Percentiles rank a stretch among this genome's conserved stretches.
Conservation (phyloP, 2,329 filamentous ascomycete genomes). For the Colletotrichum scovillei region DNA sequence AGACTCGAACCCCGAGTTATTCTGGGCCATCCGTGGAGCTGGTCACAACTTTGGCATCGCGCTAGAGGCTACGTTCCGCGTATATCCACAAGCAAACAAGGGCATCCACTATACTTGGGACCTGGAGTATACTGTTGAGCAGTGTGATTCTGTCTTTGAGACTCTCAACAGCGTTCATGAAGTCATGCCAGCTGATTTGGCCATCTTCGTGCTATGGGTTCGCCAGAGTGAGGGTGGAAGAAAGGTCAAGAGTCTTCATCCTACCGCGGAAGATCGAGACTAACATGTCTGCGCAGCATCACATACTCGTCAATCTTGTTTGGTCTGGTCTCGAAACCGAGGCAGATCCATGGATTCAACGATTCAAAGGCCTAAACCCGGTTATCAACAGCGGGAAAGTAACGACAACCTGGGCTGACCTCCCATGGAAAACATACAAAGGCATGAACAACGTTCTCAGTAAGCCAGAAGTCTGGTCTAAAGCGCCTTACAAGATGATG, state of each 20-base stretch:
- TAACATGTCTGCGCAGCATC: background rate
- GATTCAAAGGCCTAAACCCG: background rate
- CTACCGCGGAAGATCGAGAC: background rate
- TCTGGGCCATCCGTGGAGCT: slow-evolving; percentile 62
- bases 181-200: slow-evolving; percentile 41
- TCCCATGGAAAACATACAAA: slow-evolving; percentile 30
- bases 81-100: slow-evolving; percentile 46
- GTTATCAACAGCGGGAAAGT: slow-evolving; percentile 14
- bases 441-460: slow-evolving; percentile 25
- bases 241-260: slow-evolving; percentile 39
- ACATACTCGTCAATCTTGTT: slow-evolving; percentile 25
- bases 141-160: slow-evolving; percentile 46
- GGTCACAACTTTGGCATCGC: slow-evolving; percentile 63
- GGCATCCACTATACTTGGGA: slow-evolving; percentile 40
- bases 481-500: slow-evolving; percentile 33
- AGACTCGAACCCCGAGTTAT: slow-evolving; percentile 48
- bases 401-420: slow-evolving; percentile 11
- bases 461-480: slow-evolving; percentile 24
- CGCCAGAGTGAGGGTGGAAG: slow-evolving; percentile 35
- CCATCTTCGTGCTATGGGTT: slow-evolving; percentile 48
- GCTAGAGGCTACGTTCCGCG: slow-evolving; percentile 55
- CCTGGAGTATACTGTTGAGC: slow-evolving; percentile 39
- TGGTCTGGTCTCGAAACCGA: slow-evolving; percentile 23
- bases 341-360: slow-evolving; percentile 8
- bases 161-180: slow-evolving; percentile 46